phyloP scores from a whole-genome alignment of 2,329 filamentous ascomycete species.

The Blastomyces emzantsi region DNA sequence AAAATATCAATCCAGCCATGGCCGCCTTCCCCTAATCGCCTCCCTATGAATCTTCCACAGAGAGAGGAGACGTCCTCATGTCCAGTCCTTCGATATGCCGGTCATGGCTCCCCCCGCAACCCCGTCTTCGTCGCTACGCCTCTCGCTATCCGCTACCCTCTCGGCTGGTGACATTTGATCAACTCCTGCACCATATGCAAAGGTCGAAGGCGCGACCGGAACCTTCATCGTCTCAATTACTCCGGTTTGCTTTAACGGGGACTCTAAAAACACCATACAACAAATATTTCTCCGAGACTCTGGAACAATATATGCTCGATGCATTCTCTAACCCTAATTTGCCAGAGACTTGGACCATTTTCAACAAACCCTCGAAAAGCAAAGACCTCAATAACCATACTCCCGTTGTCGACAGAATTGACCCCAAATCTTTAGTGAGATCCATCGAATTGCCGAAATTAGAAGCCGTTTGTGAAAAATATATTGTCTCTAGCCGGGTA shows the following conservation, averaged over 20 bases:
- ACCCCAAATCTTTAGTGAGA: background rate
- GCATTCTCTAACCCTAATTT: constrained; percentile 16
- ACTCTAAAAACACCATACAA: constrained; percentile 14
- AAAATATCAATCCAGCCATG: background rate
- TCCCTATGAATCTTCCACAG: background rate
- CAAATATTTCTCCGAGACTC: constrained; percentile 2
- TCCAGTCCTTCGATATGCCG: background rate
- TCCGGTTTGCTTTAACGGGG: constrained; percentile 27
- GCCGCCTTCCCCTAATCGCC: background rate
- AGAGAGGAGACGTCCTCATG: constrained; percentile 1
- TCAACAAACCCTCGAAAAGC: background rate
- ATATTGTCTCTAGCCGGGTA: background rate
- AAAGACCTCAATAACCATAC: background rate
- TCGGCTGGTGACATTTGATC: background rate
- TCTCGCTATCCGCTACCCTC: background rate
- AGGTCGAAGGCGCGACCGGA: constrained; percentile 8
- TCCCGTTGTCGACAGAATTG: background rate
- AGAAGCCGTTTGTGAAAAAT: background rate
- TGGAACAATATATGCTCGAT: constrained; percentile 17
- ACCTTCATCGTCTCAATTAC: constrained; percentile 24
- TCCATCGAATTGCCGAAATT: background rate
- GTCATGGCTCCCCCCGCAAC: constrained; percentile 2
- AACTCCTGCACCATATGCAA: background rate
- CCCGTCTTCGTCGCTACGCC: background rate
- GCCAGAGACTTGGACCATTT: background rate